These are phyloP conservation scores for Platanthera zijinensis DNA, from an alignment of 106 monocot species.

Conservation along the genomic window DNA sequence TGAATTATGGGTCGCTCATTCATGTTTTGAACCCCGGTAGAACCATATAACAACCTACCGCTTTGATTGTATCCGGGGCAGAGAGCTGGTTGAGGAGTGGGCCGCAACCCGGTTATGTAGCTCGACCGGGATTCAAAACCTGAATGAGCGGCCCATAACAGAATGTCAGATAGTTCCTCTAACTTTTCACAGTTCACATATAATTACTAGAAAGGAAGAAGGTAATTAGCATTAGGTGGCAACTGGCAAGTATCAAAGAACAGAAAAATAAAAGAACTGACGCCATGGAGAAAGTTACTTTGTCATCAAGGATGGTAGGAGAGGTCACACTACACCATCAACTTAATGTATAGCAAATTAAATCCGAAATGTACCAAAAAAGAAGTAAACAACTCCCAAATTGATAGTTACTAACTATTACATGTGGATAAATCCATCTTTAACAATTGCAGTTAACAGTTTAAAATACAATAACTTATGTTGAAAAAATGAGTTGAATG, in stretches of 20 bases:
- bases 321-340: neutral
- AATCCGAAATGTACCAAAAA: neutral
- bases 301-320: neutral
- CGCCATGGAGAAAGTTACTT: neutral
- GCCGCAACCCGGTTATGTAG: too few species aligned
- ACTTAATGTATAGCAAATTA: neutral
- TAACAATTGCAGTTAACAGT: neutral
- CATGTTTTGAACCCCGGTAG: too few species aligned
- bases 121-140: too few species aligned
- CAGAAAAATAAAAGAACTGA: neutral
- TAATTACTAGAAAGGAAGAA: neutral
- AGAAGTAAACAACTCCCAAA: neutral
- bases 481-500: neutral
- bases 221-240: neutral
- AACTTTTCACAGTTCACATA: neutral
- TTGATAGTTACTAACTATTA: neutral
- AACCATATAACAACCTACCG: too few species aligned
- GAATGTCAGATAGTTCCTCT: neutral
- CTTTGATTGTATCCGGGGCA: too few species aligned
- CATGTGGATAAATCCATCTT: neutral
- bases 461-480: neutral
- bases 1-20: too few species aligned
- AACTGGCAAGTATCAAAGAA: neutral
- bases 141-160: too few species aligned
- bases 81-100: too few species aligned